Evolutionary conservation across 805 yeast genomes (phyloP).

Genomic region (Teunomyces kruisii): DNA sequence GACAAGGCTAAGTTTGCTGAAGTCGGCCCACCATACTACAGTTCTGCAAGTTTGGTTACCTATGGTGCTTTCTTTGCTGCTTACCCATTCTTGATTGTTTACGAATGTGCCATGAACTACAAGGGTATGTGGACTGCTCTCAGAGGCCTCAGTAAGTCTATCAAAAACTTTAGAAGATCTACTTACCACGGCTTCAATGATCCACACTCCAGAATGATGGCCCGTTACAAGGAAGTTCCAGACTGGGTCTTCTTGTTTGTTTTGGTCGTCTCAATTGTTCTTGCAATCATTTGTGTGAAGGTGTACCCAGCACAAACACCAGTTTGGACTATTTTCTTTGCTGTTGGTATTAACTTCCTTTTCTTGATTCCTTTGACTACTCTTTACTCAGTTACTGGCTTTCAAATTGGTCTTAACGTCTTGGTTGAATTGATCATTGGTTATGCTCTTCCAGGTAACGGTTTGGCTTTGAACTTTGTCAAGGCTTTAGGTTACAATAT

Average conservation of each 20-base stretch:
- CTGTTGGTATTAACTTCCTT: conserved; percentile 31
- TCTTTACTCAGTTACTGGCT: conserved; percentile 32
- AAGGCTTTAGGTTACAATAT: conserved; percentile 60
- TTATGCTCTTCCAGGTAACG: conserved; percentile 39
- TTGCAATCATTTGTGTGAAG: conserved; percentile 32
- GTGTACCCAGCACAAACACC: conserved; percentile 35
- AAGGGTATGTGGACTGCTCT: conserved; percentile 13
- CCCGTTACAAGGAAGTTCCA: conserved; percentile 33
- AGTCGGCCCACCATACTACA: conserved; percentile 23
- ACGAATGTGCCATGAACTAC: conserved; percentile 16
- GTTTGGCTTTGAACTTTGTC: conserved; percentile 44
- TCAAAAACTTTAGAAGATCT: conserved; percentile 21
- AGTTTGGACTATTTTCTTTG: conserved; percentile 38
- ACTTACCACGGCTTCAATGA: conserved; percentile 34
- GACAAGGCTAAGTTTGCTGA: conserved; percentile 18
- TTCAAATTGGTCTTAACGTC: conserved; percentile 33
- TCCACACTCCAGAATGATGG: conserved; percentile 35
- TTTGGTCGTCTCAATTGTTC: conserved; percentile 26
- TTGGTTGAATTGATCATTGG: conserved; percentile 39
- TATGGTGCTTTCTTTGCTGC: conserved; percentile 26
- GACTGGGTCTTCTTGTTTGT: conserved; percentile 29
- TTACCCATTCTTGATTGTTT: conserved; percentile 25
- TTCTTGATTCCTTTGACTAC: conserved; percentile 34
- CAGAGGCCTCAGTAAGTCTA: conserved; percentile 11
- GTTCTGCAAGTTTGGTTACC: conserved; percentile 20